phyloP scores from a whole-genome alignment of 1,284 basidiomycete species.

The Leccinum pachyderme region DNA sequence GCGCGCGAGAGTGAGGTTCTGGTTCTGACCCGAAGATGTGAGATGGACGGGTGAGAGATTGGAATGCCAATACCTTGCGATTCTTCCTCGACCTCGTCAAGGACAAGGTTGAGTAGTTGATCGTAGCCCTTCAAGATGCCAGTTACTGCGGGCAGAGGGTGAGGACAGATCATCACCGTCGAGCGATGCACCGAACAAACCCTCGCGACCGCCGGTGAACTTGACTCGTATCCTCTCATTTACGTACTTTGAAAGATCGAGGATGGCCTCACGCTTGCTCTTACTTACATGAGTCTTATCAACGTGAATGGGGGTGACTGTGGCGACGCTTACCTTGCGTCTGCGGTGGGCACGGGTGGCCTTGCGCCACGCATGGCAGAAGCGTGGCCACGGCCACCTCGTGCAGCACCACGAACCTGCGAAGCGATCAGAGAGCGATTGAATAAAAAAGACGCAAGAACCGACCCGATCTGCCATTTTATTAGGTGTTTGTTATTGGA shows the following conservation, averaged over 20 bases:
- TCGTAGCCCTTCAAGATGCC: conserved; percentile 95
- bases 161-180: neutral
- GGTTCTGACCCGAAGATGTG: conserved; percentile 48
- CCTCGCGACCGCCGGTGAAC: conserved; percentile 95
- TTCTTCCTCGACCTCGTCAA: conserved; percentile 85
- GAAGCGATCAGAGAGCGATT: conserved; percentile 25
- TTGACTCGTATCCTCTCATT: conserved; percentile 93
- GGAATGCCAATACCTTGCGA: conserved; percentile 52
- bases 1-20: conserved; percentile 58
- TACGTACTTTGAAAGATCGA: conserved; percentile 93
- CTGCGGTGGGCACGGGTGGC: conserved; percentile 27
- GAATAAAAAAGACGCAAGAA: conserved; percentile 15
- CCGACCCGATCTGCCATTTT: conserved; percentile 61
- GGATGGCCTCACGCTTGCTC: conserved; percentile 92
- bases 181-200: conserved; percentile 42
- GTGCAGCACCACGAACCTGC: conserved; percentile 52
- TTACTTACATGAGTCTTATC: conserved; percentile 46
- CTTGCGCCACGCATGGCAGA: conserved; percentile 42
- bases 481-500: neutral
- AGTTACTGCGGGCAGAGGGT: conserved; percentile 59
- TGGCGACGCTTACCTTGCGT: conserved; percentile 25
- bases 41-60: conserved; percentile 14
- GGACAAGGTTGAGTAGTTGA: conserved; percentile 93
- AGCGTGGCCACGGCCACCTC: conserved; percentile 42
- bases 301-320: conserved; percentile 19